Percentiles rank a stretch among this genome's conserved stretches.
These are phyloP conservation scores for Zizania palustris DNA, from an alignment of 202 grass and related monocot species.

Conservation along the genomic window DNA sequence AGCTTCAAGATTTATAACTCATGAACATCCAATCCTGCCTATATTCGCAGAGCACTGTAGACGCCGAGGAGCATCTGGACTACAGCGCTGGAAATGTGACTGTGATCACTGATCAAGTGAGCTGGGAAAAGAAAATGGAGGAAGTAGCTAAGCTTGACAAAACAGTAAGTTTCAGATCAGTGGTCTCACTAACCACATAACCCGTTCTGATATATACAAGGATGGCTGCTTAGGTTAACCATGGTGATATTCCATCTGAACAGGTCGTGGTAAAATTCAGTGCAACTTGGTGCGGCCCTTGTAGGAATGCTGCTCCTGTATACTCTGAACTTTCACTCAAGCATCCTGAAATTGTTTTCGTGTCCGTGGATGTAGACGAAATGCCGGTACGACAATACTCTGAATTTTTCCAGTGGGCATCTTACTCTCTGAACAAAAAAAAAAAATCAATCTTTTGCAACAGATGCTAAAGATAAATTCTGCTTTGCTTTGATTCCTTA, in stretches of 20 bases:
- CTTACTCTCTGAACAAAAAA: background rate
- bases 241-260: background rate
- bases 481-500: conserved; percentile 6
- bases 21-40: background rate
- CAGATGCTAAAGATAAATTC: background rate
- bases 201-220: background rate
- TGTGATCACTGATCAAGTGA: conserved; percentile 27
- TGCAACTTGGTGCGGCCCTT: conserved; percentile 85
- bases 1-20: background rate
- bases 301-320: conserved; percentile 65
- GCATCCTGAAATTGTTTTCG: conserved; percentile 68
- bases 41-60: conserved; percentile 46
- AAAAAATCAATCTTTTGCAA: background rate
- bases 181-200: background rate
- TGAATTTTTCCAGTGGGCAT: background rate
- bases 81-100: conserved; percentile 58
- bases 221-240: conserved; percentile 17
- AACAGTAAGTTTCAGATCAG: conserved; percentile 43
- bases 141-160: conserved; percentile 45
- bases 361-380: conserved; percentile 78
- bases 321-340: conserved; percentile 72
- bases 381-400: conserved; percentile 53
- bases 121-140: conserved; percentile 52
- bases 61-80: conserved; percentile 52
- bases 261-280: conserved; percentile 93